These are phyloP conservation scores for Herpotrichia juniperi DNA, from an alignment of 2,329 filamentous ascomycete species.

Conservation along the genomic window DNA sequence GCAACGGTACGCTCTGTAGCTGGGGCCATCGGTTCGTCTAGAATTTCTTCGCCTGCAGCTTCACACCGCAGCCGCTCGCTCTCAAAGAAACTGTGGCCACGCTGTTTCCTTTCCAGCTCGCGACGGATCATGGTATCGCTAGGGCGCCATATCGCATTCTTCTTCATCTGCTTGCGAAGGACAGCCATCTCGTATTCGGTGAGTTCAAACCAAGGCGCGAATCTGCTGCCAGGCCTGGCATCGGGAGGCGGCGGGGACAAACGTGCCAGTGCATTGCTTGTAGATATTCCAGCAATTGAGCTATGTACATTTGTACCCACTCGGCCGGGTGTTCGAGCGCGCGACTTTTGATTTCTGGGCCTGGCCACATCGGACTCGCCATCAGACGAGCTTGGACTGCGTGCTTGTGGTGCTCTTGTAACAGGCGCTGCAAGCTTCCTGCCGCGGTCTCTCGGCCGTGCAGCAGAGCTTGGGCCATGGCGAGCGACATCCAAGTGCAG, in stretches of 20 bases:
- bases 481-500: slow-evolving; percentile 33
- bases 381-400: slow-evolving; percentile 22
- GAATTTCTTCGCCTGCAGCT: slow-evolving; percentile 69
- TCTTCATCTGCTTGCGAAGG: slow-evolving; percentile 86
- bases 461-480: slow-evolving; percentile 21
- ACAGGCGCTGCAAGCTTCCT: slow-evolving; percentile 21
- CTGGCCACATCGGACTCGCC: slow-evolving; percentile 22
- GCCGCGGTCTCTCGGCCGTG: slow-evolving; percentile 30
- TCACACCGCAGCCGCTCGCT: slow-evolving; percentile 63
- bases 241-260: slow-evolving; percentile 65
- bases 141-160: slow-evolving; percentile 84
- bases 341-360: slow-evolving; percentile 39
- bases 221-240: slow-evolving; percentile 64
- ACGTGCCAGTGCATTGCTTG: slow-evolving; percentile 65
- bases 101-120: slow-evolving; percentile 73
- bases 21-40: slow-evolving; percentile 57
- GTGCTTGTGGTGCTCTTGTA: slow-evolving; percentile 18
- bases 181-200: slow-evolving; percentile 73
- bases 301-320: slow-evolving; percentile 62
- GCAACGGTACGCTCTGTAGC: background rate
- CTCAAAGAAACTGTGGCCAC: slow-evolving; percentile 55
- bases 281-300: slow-evolving; percentile 62
- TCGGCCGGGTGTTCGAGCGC: slow-evolving; percentile 49
- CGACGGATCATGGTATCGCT: slow-evolving; percentile 85
- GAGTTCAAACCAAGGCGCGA: slow-evolving; percentile 67